Evolutionary conservation across 345 rosid genomes (phyloP).

Genomic region (Geranium rotundifolium): DNA sequence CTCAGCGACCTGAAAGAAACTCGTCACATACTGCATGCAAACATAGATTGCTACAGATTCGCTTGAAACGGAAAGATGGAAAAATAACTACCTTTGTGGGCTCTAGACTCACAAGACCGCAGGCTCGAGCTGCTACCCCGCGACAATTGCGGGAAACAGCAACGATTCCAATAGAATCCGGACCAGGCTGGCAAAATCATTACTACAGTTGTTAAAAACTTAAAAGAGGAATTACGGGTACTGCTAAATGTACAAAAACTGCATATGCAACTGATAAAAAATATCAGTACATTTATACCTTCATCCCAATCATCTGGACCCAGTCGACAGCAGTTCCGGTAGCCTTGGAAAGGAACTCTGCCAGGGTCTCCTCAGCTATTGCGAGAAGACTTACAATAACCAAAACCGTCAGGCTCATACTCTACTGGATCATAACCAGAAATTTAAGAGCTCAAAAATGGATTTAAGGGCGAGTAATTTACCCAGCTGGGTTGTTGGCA

Average conservation of each 20-base stretch:
- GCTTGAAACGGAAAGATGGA: neutral
- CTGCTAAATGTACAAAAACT: neutral
- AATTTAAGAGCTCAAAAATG: no score
- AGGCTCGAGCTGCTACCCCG: conserved; percentile 99
- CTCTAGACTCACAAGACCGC: conserved; percentile 96
- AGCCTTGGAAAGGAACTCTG: conserved; percentile 95
- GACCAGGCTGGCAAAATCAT: conserved; percentile 68
- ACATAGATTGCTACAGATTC: no score
- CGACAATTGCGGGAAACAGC: conserved; percentile 96
- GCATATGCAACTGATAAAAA: neutral
- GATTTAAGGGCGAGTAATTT: conserved; percentile 5
- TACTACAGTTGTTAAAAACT: neutral
- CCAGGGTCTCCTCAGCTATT: conserved; percentile 91
- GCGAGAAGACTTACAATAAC: conserved; percentile 53
- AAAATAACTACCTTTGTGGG: conserved; percentile 64
- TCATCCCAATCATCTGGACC: conserved; percentile 99
- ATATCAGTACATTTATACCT: conserved; percentile 30
- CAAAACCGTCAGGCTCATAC: neutral
- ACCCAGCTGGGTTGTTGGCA: conserved; percentile 99
- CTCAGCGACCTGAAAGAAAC: conserved; percentile 56
- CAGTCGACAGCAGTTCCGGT: conserved; percentile 99
- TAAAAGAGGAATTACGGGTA: neutral
- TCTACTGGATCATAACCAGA: no score
- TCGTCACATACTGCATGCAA: conserved; percentile 4
- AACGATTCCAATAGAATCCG: conserved; percentile 99